Evolutionary conservation across 176 grass and related monocot genomes (phyloP).

Genomic region (Eleusine coracana): DNA sequence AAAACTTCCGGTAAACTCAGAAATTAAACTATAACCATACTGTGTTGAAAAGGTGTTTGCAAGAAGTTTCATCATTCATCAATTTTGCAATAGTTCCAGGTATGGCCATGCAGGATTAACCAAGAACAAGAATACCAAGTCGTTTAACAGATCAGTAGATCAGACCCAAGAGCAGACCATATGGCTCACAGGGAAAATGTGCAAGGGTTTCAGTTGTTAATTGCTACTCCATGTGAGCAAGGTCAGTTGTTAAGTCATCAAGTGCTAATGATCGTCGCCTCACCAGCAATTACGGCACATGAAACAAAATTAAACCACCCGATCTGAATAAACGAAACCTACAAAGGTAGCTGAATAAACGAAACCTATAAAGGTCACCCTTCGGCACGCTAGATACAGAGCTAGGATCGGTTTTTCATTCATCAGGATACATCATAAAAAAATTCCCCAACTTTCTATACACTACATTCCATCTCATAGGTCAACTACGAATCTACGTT

Average conservation of each 20-base stretch:
- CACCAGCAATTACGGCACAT: background rate
- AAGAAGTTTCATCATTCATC: background rate
- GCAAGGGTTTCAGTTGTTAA: background rate
- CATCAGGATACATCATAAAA: background rate
- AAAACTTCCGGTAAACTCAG: background rate
- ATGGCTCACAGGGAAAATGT: background rate
- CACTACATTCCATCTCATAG: background rate
- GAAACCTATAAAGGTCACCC: background rate
- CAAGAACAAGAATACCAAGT: conserved; percentile 12
- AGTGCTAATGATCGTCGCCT: background rate
- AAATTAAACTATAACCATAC: background rate
- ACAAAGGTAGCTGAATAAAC: background rate
- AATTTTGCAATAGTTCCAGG: background rate
- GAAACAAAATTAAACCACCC: background rate
- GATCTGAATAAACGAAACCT: background rate
- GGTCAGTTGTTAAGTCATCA: conserved; percentile 5
- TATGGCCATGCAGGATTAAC: conserved; percentile 6
- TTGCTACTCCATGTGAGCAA: background rate
- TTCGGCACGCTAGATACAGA: background rate
- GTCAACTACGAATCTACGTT: background rate
- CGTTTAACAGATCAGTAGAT: background rate
- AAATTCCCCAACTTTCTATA: background rate
- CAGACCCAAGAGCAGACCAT: background rate
- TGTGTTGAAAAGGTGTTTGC: background rate
- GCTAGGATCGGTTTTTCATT: background rate